Conservation (phyloP, 2,329 filamentous ascomycete species). For the Cordyceps cateniannulata region DNA sequence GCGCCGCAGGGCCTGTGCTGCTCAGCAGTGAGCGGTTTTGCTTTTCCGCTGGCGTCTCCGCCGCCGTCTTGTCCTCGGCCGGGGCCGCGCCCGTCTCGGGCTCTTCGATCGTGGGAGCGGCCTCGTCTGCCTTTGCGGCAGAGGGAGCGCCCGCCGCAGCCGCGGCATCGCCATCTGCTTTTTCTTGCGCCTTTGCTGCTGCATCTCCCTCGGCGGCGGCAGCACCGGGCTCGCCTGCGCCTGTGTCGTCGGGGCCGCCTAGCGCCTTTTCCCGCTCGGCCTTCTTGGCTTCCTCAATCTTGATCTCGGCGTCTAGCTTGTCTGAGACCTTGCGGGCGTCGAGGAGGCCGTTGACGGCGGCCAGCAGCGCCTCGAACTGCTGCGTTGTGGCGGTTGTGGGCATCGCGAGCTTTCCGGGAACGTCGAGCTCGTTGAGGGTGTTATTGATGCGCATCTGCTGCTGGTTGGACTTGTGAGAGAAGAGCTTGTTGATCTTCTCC, state of each 20-base stretch:
- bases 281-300: slow-evolving; percentile 51
- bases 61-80: slow-evolving; percentile 14
- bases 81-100: no score
- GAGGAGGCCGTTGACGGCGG: slow-evolving; percentile 60
- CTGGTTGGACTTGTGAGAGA: slow-evolving; percentile 68
- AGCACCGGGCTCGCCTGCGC: slow-evolving; percentile 12
- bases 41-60: slow-evolving; percentile 11
- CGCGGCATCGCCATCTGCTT: not conserved
- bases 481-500: slow-evolving; percentile 71
- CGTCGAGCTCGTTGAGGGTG: slow-evolving; percentile 64
- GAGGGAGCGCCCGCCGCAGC: not conserved
- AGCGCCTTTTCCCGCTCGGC: slow-evolving; percentile 40
- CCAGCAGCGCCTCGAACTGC: slow-evolving; percentile 64
- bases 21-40: slow-evolving; percentile 28
- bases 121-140: not conserved
- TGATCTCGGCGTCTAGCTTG: slow-evolving; percentile 68
- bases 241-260: slow-evolving; percentile 14
- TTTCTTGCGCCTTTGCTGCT: slow-evolving; percentile 19
- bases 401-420: slow-evolving; percentile 64
- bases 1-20: slow-evolving; percentile 36
- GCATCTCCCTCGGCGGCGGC: not conserved
- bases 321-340: slow-evolving; percentile 70
- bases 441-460: slow-evolving; percentile 71
- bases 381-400: slow-evolving; percentile 66
- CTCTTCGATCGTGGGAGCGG: slow-evolving; percentile 16